Percentiles rank a stretch among this genome's conserved stretches.
phyloP scores from a whole-genome alignment of 192 early-diverging fungal species.

The Ramicandelaber brevisporus region DNA sequence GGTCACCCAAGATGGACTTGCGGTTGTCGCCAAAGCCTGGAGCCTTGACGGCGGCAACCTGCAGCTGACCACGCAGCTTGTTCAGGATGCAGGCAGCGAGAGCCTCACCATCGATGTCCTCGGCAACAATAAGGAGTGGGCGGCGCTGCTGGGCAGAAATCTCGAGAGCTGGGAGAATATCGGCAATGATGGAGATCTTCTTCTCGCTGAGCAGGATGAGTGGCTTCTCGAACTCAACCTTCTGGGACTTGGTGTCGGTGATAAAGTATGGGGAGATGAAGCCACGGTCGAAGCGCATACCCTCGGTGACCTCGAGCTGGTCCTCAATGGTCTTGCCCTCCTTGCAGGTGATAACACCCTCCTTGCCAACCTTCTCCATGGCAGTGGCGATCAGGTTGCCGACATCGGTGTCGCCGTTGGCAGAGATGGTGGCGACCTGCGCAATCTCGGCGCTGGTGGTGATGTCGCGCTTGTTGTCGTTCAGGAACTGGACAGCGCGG shows the following conservation, averaged over 20 bases:
- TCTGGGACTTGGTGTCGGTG: conserved; percentile 93
- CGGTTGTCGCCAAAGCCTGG: conserved; percentile 99
- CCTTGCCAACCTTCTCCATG: conserved; percentile 99
- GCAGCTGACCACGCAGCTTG: conserved; percentile 96
- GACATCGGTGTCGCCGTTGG: conserved; percentile 95
- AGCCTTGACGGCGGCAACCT: conserved; percentile 94
- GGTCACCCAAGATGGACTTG: conserved; percentile 92
- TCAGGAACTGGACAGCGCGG: conserved; percentile 74
- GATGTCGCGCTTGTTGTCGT: conserved; percentile 70
- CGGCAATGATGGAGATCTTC: conserved; percentile 90
- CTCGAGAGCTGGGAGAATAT: conserved; percentile 91
- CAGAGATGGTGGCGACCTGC: conserved; percentile 97
- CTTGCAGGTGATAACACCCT: conserved; percentile 98
- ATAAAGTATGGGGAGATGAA: conserved; percentile 99
- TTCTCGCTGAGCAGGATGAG: conserved; percentile 93
- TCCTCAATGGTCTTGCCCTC: conserved; percentile 99
- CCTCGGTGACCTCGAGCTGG: conserved; percentile 97
- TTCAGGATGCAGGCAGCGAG: conserved; percentile 98
- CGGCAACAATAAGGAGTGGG: conserved; percentile 90
- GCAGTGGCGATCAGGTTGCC: conserved; percentile 92
- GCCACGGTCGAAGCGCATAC: conserved; percentile 99
- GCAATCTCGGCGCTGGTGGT: conserved; percentile 92
- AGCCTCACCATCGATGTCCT: conserved; percentile 98
- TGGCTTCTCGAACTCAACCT: conserved; percentile 99
- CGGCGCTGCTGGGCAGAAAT: conserved; percentile 80